These are phyloP conservation scores for Psilocybe subaeruginosa DNA, from an alignment of 768 basidiomycete species.

Conservation along the genomic window DNA sequence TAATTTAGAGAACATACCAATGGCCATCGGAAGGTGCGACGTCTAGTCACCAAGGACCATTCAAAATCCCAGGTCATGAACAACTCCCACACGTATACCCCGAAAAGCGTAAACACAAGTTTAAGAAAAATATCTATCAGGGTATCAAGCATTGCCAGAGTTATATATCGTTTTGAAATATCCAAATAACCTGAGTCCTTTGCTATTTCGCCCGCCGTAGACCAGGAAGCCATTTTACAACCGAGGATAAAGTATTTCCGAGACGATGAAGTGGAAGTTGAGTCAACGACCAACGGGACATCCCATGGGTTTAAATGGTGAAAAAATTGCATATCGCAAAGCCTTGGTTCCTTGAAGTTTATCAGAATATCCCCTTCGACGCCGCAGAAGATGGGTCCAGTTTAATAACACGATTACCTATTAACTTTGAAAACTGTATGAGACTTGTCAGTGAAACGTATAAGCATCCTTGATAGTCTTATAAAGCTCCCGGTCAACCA, in stretches of 20 bases:
- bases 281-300: not conserved
- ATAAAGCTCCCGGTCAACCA: not conserved
- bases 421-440: not conserved
- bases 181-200: slow-evolving; percentile 40
- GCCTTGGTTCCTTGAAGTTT: not conserved
- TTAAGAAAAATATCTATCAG: slow-evolving; percentile 57
- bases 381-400: not conserved
- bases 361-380: not conserved
- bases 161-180: not conserved
- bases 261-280: not conserved
- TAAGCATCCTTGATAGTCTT: not conserved
- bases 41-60: slow-evolving; percentile 61
- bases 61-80: slow-evolving; percentile 68
- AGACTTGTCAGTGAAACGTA: not conserved
- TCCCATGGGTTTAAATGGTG: not conserved
- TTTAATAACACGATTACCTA: not conserved
- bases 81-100: slow-evolving; percentile 71
- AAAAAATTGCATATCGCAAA: not conserved
- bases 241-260: not conserved
- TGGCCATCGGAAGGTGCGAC: slow-evolving; percentile 68
- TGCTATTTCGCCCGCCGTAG: slow-evolving; percentile 41
- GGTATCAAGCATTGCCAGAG: not conserved
- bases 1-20: slow-evolving; percentile 43
- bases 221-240: slow-evolving; percentile 54
- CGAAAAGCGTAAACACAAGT: slow-evolving; percentile 64